Evolutionary conservation across 2,329 filamentous ascomycete species (phyloP).

Genomic region (Penicillium sp.): DNA sequence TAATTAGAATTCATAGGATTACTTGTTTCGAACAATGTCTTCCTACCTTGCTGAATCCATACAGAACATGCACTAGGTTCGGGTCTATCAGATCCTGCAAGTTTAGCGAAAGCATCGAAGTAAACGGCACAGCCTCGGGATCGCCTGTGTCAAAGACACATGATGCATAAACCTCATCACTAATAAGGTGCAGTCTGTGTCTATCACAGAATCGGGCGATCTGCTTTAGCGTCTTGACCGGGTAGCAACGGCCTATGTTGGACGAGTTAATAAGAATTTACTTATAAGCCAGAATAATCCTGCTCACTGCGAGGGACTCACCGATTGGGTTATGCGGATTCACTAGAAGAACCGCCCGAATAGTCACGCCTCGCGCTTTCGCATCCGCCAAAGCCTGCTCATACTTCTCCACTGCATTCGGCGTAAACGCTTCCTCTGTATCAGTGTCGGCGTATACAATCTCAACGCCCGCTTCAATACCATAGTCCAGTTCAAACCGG

Average conservation of each 20-base stretch:
- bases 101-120: constrained; percentile 45
- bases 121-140: constrained; percentile 37
- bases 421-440: constrained; percentile 37
- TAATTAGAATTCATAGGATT: constrained; percentile 16
- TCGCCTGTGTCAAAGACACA: constrained; percentile 45
- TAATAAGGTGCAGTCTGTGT: constrained; percentile 50
- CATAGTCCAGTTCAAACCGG: constrained; percentile 48
- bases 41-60: constrained; percentile 38
- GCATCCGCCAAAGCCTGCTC: constrained; percentile 36
- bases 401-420: constrained; percentile 32
- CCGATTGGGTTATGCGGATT: constrained; percentile 46
- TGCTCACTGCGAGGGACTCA: constrained; percentile 10
- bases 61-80: constrained; percentile 48
- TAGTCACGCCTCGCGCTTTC: constrained; percentile 27
- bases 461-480: constrained; percentile 39
- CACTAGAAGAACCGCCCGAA: constrained; percentile 41
- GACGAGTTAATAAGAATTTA: not conserved
- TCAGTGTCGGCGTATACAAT: constrained; percentile 39
- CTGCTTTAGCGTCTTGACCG: constrained; percentile 38
- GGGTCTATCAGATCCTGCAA: constrained; percentile 44
- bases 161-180: constrained; percentile 54
- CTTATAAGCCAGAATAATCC: not conserved
- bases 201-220: constrained; percentile 49
- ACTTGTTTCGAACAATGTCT: constrained; percentile 26
- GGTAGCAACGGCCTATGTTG: constrained; percentile 42